Base-by-base conservation (phyloP, 768 basidiomycete species). In the Lepiota subincarnata region DNA sequence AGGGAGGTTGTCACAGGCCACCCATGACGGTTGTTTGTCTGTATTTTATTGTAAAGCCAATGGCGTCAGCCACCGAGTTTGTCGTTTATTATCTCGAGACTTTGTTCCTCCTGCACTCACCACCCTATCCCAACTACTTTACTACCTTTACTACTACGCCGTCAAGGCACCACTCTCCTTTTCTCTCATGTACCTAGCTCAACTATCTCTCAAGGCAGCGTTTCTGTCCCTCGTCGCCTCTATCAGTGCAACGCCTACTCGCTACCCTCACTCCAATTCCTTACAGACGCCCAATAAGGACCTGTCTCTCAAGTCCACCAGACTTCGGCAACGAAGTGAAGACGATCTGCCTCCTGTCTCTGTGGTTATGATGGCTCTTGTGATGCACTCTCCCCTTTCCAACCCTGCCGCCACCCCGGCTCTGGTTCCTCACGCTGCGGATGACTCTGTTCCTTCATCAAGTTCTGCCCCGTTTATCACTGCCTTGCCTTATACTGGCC, bases 181-280 rank as follows among this genome's bases (percentile, higher is more conserved):
- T 31, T 39, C 44, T 24, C 43, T 28, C 38, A 14, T 40, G 39
- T n/a, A 26, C 10, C 16, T 35, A 40, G 53, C 19, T 2, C 14
- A 40, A 22, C 19, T 31, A 31, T 31, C 31, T 31, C 31, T 31
- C 8, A 31, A 5, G 13, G 26, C 14, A 10, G 34, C 47, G 16
- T 26, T 54, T 14, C 4, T 54, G 19, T 28, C 28, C 16, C 20
- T 47, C 18, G 45, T 31, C 24, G 38, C n/a, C n/a, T 14, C 36
- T n/a, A n/a, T 59, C 48, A 51, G 55, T n/a, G 43, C 48, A 14
- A 58, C 58, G n/a, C 53, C 55, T 14, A 48, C 47, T 40, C 28
- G 43, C 11, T 48, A 51, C 39, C 43, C 55, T 1, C 34, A 36
- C 12, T 19, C 49, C 44, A 24, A 44, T 55, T 59, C 54, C 44